A percentile compares a stretch with the other conserved stretches of the same genome.
Conservation (phyloP, 2,329 filamentous ascomycete genomes). For the Madurella mycetomatis region DNA sequence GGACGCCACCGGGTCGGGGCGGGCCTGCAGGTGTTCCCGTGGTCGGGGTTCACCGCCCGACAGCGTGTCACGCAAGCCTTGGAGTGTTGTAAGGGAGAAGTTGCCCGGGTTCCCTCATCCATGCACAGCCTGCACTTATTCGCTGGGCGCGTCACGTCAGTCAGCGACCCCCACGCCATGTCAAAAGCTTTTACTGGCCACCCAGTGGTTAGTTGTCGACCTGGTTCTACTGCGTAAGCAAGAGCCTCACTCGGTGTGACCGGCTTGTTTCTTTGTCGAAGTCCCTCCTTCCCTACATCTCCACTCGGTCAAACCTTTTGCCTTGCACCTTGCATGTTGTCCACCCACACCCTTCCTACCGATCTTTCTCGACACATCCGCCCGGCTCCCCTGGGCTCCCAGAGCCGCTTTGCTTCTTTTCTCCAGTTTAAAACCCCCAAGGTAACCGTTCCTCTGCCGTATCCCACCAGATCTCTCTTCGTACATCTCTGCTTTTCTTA, state of each 20-base stretch:
- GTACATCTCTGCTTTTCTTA: too few species aligned
- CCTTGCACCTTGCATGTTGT: not conserved
- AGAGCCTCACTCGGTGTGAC: not conserved
- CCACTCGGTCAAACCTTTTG: not conserved
- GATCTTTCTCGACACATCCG: too few species aligned
- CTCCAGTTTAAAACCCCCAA: too few species aligned
- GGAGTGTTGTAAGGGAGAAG: not conserved
- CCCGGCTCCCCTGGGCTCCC: too few species aligned
- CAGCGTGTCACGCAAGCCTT: constrained; percentile 17
- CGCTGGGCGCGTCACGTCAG: not conserved
- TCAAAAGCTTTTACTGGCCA: not conserved
- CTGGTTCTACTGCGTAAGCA: not conserved
- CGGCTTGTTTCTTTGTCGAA: not conserved
- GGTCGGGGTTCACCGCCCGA: constrained; percentile 9
- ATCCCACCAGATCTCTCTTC: too few species aligned
- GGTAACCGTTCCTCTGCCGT: too few species aligned
- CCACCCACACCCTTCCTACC: too few species aligned
- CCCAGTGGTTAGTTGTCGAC: not conserved
- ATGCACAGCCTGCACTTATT: not conserved
- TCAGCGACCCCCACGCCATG: constrained; percentile 7
- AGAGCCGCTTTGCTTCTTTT: too few species aligned
- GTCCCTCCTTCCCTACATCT: not conserved
- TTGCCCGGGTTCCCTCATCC: not conserved
- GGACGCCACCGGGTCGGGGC: not conserved
- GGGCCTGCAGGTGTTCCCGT: constrained; percentile 1